Conservation (phyloP, 371 early-diverging fungal genomes). For the Cokeromyces recurvatus region DNA sequence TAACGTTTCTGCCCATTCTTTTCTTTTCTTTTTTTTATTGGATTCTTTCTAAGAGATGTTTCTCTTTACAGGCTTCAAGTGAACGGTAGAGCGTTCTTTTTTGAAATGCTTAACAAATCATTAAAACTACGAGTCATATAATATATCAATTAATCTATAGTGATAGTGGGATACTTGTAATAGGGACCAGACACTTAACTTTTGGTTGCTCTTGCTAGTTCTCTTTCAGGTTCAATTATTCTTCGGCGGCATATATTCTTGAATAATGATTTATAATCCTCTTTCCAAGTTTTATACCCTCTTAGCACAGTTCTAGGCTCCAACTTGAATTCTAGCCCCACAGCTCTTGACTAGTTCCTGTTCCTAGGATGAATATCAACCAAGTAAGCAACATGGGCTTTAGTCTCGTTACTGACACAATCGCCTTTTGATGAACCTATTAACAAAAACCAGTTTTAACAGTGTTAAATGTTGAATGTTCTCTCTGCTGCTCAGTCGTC, state of each 20-base stretch:
- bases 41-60: conserved; percentile 2
- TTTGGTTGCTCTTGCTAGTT: not conserved
- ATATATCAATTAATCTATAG: conserved; percentile 1
- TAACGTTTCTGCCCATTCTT: no score
- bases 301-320: not conserved
- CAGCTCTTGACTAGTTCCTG: not conserved
- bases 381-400: conserved; percentile 4
- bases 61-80: not conserved
- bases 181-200: not conserved
- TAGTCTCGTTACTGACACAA: not conserved
- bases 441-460: no score
- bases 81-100: conserved; percentile 1
- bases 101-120: not conserved
- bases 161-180: not conserved
- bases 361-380: conserved; percentile 6
- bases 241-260: conserved; percentile 2
- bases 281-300: not conserved
- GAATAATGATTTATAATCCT: conserved; percentile 1
- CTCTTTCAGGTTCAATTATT: conserved; percentile 5
- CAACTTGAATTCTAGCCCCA: conserved; percentile 1
- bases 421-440: no score
- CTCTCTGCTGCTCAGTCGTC: no score
- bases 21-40: not conserved
- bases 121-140: not conserved
- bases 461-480: no score